These are phyloP conservation scores for Globisporangium viniferum DNA, from an alignment of 352 stramenopile genomes.

Conservation along the genomic window DNA sequence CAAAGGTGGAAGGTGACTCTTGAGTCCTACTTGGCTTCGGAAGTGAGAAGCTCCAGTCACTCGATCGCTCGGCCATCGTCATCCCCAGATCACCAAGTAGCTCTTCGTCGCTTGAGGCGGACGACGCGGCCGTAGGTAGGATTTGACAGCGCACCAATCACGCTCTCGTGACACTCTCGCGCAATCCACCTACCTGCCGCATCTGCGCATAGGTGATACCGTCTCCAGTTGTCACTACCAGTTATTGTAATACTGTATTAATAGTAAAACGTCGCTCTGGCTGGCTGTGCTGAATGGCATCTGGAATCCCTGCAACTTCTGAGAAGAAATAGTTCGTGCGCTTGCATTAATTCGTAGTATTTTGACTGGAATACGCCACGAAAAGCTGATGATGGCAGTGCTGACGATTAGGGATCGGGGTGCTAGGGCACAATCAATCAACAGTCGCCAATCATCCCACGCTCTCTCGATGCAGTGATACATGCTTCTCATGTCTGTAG, in stretches of 20 bases:
- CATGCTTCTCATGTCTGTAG: too few relatives aligned
- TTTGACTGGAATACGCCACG: too few relatives aligned
- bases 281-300: background rate
- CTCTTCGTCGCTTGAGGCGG: background rate
- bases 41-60: background rate
- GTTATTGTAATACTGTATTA: too few relatives aligned
- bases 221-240: background rate
- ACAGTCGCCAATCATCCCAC: too few relatives aligned
- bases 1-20: background rate
- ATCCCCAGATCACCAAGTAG: background rate
- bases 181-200: background rate
- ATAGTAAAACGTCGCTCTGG: background rate
- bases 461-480: too few relatives aligned
- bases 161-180: background rate
- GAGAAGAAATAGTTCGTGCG: too few relatives aligned
- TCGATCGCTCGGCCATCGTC: too few relatives aligned
- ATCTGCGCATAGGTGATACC: background rate
- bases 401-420: too few relatives aligned
- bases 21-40: background rate
- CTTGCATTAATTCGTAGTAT: too few relatives aligned
- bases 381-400: too few relatives aligned
- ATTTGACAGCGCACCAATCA: background rate
- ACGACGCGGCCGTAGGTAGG: background rate
- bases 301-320: too few relatives aligned
- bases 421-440: too few relatives aligned